These are phyloP conservation scores for Xerocomus minutiporus DNA, from an alignment of 1,284 basidiomycete genomes.

Conservation along the genomic window DNA sequence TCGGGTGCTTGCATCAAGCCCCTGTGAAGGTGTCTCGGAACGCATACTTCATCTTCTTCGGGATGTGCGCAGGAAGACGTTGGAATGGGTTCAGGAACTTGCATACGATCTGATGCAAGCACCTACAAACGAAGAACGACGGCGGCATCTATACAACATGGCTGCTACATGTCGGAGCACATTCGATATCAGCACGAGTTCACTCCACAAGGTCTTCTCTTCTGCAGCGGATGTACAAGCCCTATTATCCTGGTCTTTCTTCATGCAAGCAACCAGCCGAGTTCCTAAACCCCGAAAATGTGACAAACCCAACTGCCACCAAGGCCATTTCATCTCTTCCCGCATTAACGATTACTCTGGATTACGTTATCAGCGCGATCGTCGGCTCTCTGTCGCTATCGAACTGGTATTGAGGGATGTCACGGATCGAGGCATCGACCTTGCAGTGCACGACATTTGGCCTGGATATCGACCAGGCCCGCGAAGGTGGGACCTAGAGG, in stretches of 20 bases:
- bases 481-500: background rate
- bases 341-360: too few species aligned
- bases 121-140: constrained; percentile 21
- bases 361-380: background rate
- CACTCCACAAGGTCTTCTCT: too few species aligned
- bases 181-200: constrained; percentile 32
- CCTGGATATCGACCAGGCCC: background rate
- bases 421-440: background rate
- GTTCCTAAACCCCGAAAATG: too few species aligned
- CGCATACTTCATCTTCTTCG: constrained; percentile 26
- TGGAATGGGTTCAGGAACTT: constrained; percentile 36
- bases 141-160: constrained; percentile 28
- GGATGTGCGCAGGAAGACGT: constrained; percentile 29
- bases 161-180: constrained; percentile 39
- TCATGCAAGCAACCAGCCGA: too few species aligned
- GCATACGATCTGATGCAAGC: constrained; percentile 19
- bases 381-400: background rate
- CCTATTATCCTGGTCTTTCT: too few species aligned
- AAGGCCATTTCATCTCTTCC: too few species aligned
- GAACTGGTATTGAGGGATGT: background rate
- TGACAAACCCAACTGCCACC: too few species aligned
- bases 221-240: too few species aligned
- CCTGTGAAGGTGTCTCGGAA: constrained; percentile 2
- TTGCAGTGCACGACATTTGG: constrained; percentile 1
- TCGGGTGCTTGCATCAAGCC: constrained; percentile 34